Percentiles rank a stretch among this genome's conserved stretches.
phyloP scores from a whole-genome alignment of 2,329 filamentous ascomycete genomes.

The Teratosphaeria gauchensis region DNA sequence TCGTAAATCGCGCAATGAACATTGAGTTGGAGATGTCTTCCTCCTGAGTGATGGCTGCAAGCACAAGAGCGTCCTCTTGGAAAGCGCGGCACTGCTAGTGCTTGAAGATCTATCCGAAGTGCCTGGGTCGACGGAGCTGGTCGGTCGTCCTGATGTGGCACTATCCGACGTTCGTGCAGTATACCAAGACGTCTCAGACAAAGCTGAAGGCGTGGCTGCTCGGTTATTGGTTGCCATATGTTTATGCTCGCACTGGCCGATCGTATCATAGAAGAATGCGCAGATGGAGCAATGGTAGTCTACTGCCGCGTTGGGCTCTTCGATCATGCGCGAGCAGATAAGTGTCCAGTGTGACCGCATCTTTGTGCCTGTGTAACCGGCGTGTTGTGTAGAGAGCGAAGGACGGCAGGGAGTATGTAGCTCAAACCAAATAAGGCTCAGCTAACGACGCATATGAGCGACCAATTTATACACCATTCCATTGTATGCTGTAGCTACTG shows the following conservation, averaged over 20 bases:
- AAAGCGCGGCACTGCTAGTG: not conserved
- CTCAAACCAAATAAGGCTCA: too few species aligned
- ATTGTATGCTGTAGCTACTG: too few species aligned
- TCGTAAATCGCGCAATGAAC: conserved; percentile 22
- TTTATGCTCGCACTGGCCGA: not conserved
- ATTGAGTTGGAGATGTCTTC: conserved; percentile 15
- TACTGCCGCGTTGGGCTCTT: not conserved
- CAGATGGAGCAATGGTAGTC: not conserved
- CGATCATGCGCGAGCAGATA: not conserved
- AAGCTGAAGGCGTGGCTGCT: conserved; percentile 5
- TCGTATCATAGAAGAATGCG: not conserved
- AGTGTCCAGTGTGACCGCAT: too few species aligned
- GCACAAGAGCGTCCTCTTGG: conserved; percentile 4
- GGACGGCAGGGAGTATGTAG: too few species aligned
- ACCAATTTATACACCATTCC: too few species aligned
- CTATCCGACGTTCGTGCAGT: conserved; percentile 10
- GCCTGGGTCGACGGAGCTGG: not conserved
- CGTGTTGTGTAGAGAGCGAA: too few species aligned
- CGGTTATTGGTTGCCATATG: not conserved
- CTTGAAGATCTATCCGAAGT: conserved; percentile 5
- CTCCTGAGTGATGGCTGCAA: conserved; percentile 10
- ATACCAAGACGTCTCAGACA: conserved; percentile 16
- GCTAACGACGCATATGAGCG: too few species aligned
- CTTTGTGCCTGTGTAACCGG: too few species aligned
- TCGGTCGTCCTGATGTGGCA: not conserved